Evolutionary conservation across 495 filamentous ascomycete species (phyloP).

Genomic region (Penicillium cataractarum): DNA sequence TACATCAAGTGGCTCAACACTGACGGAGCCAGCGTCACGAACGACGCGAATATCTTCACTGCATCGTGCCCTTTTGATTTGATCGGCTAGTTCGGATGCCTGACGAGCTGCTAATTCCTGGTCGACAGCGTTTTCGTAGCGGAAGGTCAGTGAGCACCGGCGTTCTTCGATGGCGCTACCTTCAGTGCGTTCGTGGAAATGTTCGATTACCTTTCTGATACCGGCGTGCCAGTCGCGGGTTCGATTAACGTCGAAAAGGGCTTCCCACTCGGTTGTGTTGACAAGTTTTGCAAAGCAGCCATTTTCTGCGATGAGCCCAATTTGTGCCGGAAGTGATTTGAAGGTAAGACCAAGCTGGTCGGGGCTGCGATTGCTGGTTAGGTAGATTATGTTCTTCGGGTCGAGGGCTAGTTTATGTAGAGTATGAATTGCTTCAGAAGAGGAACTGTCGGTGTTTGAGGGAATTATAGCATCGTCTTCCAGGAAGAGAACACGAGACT

Average conservation of each 20-base stretch:
- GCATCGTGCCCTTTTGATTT: conserved; percentile 84
- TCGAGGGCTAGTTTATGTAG: conserved; percentile 70
- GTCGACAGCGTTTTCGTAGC: conserved; percentile 74
- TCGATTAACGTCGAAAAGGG: conserved; percentile 66
- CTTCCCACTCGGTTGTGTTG: conserved; percentile 61
- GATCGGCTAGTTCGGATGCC: conserved; percentile 79
- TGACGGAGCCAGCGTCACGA: conserved; percentile 67
- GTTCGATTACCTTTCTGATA: conserved; percentile 72
- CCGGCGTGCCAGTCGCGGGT: conserved; percentile 71
- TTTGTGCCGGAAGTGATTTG: conserved; percentile 58
- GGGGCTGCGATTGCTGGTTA: conserved; percentile 77
- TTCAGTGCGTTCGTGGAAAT: conserved; percentile 83
- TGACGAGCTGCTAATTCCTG: conserved; percentile 67
- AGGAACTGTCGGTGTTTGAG: conserved; percentile 63
- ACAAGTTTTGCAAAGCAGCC: conserved; percentile 75
- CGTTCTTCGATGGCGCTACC: conserved; percentile 78
- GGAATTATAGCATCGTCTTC: conserved; percentile 84
- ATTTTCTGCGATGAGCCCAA: conserved; percentile 88
- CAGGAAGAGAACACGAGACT: conserved; percentile 73
- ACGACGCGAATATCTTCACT: conserved; percentile 77
- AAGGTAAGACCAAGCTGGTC: conserved; percentile 76
- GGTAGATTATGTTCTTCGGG: conserved; percentile 74
- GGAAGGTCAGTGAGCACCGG: conserved; percentile 77
- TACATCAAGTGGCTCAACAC: conserved; percentile 76
- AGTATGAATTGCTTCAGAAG: conserved; percentile 65